These are phyloP conservation scores for Euphorbia peplus DNA, from an alignment of 345 rosid genomes.

Conservation along the genomic window DNA sequence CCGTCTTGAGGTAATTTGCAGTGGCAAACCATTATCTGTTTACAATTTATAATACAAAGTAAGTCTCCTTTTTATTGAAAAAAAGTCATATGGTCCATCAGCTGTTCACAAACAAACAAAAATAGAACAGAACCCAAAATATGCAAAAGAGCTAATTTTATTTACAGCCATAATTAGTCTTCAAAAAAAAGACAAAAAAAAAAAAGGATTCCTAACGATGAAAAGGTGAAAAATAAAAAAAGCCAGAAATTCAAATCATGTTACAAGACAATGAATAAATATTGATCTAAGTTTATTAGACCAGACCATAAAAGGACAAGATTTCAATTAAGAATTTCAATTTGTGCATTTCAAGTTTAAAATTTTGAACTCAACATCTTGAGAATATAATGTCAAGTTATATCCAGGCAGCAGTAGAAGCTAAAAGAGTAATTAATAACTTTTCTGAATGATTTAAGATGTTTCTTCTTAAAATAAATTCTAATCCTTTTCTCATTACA, in stretches of 20 bases:
- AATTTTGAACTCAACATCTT: not conserved
- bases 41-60: conserved; percentile 9
- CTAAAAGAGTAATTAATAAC: not conserved
- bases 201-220: not conserved
- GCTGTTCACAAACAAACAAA: conserved; percentile 9
- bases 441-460: not conserved
- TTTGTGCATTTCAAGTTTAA: not conserved
- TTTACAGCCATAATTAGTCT: not conserved
- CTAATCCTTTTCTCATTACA: conserved; percentile 5
- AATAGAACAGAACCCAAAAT: not conserved
- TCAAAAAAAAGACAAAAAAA: not conserved
- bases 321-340: not conserved
- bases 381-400: not conserved
- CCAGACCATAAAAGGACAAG: not conserved
- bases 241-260: not conserved
- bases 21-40: conserved; percentile 94
- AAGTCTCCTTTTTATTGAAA: not conserved
- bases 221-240: not conserved
- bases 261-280: not conserved
- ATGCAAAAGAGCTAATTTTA: not conserved
- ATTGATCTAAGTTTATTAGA: not conserved
- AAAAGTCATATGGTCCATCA: not conserved
- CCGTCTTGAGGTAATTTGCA: conserved; percentile 68
- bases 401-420: not conserved
- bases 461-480: conserved; percentile 1